A percentile compares a stretch with the other conserved stretches of the same genome.
phyloP scores from a whole-genome alignment of 495 filamentous ascomycete species.

The Parathielavia hyrcaniae region DNA sequence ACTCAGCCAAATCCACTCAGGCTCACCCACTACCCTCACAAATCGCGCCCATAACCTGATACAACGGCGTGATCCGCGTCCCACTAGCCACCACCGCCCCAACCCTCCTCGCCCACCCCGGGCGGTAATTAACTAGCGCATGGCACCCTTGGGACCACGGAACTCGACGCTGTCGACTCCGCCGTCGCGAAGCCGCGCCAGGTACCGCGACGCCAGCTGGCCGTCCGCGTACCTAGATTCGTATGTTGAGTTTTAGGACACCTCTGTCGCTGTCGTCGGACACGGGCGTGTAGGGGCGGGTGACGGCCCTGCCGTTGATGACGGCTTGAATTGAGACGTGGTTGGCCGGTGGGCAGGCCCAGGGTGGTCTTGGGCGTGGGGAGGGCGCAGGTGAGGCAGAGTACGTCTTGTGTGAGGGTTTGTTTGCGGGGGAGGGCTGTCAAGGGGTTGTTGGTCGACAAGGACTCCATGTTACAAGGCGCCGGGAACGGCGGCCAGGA shows the following conservation, averaged over 20 bases:
- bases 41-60: neutral
- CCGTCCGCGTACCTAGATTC: neutral
- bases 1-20: neutral
- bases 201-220: neutral
- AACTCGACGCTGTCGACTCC: slow-evolving; percentile 64
- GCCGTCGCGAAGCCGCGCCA: neutral
- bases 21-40: neutral
- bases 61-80: neutral
- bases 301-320: slow-evolving; percentile 69
- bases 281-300: slow-evolving; percentile 87
- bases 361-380: slow-evolving; percentile 82
- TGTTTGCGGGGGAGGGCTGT: slow-evolving; percentile 97
- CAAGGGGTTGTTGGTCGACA: slow-evolving; percentile 69
- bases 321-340: slow-evolving; percentile 67
- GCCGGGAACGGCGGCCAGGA: neutral
- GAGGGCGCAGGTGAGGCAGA: slow-evolving; percentile 79
- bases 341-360: slow-evolving; percentile 51
- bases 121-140: no score
- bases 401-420: slow-evolving; percentile 75
- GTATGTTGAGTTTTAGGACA: slow-evolving; percentile 51
- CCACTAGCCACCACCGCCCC: neutral
- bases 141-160: slow-evolving; percentile 64
- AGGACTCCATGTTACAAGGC: slow-evolving; percentile 73
- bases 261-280: slow-evolving; percentile 80
- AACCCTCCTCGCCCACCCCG: no score